These are phyloP conservation scores for Haberlea rhodopensis DNA, from an alignment of 257 asterid species.

Conservation along the genomic window DNA sequence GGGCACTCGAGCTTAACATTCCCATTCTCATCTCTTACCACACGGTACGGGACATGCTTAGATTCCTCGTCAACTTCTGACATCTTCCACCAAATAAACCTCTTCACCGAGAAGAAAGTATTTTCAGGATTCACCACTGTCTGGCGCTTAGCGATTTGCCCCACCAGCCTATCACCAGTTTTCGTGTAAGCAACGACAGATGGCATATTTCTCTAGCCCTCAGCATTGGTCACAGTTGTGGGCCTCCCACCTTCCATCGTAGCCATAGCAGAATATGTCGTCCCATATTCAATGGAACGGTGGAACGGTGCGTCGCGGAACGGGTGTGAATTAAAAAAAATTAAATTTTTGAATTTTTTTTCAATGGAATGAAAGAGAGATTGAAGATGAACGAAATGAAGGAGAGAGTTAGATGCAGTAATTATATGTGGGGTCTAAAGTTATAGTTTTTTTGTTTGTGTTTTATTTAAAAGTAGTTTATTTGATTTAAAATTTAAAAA, in stretches of 20 bases:
- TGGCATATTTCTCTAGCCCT: conserved; percentile 75
- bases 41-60: conserved; percentile 69
- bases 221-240: conserved; percentile 64
- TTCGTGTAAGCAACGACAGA: conserved; percentile 76
- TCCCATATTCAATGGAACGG: too few species aligned
- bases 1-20: conserved; percentile 79
- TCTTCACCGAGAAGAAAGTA: conserved; percentile 69
- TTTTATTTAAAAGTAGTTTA: too few species aligned
- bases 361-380: too few species aligned
- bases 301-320: too few species aligned
- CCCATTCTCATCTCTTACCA: conserved; percentile 72
- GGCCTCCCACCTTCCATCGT: conserved; percentile 89
- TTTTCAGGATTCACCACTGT: conserved; percentile 76
- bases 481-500: too few species aligned
- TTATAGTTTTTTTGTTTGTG: too few species aligned
- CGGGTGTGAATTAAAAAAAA: too few species aligned
- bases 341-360: too few species aligned
- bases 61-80: conserved; percentile 74
- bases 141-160: conserved; percentile 76
- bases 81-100: conserved; percentile 80
- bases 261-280: conserved; percentile 76
- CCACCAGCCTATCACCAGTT: conserved; percentile 66
- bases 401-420: too few species aligned
- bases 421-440: too few species aligned
- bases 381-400: too few species aligned